Conservation (phyloP, 495 filamentous ascomycete species). For the Tuber brumale region DNA sequence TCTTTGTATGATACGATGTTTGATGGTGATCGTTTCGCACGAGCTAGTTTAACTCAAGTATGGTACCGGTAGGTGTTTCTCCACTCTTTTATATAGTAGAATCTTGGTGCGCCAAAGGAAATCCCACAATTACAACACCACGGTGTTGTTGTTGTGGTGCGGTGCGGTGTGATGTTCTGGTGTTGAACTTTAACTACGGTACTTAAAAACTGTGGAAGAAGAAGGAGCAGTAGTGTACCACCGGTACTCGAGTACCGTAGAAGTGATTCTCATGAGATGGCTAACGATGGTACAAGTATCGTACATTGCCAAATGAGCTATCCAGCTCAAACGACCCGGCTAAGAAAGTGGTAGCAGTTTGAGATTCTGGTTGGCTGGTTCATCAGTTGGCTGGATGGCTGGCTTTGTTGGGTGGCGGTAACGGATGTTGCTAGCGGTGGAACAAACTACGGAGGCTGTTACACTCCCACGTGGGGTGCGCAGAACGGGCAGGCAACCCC, state of each 20-base stretch:
- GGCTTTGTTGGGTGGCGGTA: background rate
- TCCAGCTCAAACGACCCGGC: background rate
- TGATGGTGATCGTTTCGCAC: constrained; percentile 6
- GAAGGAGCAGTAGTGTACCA: no score
- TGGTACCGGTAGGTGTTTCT: background rate
- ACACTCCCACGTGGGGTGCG: background rate
- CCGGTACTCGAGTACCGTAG: no score
- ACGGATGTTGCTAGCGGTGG: background rate
- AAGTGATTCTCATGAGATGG: background rate
- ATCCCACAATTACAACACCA: background rate
- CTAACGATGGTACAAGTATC: background rate
- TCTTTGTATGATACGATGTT: constrained; percentile 39
- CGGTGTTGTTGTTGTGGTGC: background rate
- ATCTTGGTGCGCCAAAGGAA: background rate
- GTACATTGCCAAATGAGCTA: background rate
- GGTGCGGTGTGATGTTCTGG: background rate
- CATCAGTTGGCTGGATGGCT: background rate
- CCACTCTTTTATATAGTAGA: background rate
- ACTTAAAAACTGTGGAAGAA: background rate
- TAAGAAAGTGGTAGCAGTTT: background rate
- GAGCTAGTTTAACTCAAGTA: background rate
- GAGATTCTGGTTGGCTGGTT: background rate
- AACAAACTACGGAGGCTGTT: background rate
- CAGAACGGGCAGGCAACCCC: background rate
- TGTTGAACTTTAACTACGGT: no score